Base-by-base conservation (phyloP, 2,329 filamentous ascomycete species). In the Cladosporium sp. region DNA sequence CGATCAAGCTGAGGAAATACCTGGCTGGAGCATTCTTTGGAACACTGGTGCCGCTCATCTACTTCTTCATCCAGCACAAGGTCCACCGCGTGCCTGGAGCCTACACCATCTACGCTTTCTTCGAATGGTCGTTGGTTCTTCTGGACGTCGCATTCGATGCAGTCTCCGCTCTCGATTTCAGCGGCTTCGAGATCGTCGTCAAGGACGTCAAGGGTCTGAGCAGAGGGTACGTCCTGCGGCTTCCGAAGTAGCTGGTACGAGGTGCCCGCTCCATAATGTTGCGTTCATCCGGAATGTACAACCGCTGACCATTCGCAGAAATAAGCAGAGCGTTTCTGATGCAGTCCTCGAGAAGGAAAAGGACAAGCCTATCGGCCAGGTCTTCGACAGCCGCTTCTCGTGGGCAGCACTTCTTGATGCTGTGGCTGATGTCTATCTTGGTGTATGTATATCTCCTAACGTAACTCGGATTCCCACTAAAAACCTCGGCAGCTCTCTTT, bases 11-110 rank as follows among this genome's bases (percentile, higher is more conserved):
- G 78, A 87, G 95, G 72, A 98, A 97, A 81, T 88, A 90, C 69
- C 81, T 98, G 63, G 92, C 91, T 4, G 83, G 86, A 35, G 84
- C 89, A 49, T 99, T 99, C 81, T 99, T 98, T 75, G 92, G 90
- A 62, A 96, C 93, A 5, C 84, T 99, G 33, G 85, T 97, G 57
- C 93, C 93, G 33, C 82, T 99, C 76, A 86, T 98, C 23, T 98
- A 97, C 82, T 99, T 93, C 78, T 99, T 97, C 77, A 96, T 99
- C 69, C 95, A 97, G 78, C 95, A 99, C 84, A 99, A 99, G 80
- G 91, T 99, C 62, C 93, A 99, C 78, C 92, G 89, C 67, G 88
- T 98, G 68, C 85, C 95, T 66, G 95, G 95, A 85, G 95, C 95
- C 35, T 99, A 99, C 80, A 99, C 95, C 1, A 96, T 85, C 62